Evolutionary conservation across 306 rosid genomes (phyloP).

Genomic region (Cyclanthera cordifolia): DNA sequence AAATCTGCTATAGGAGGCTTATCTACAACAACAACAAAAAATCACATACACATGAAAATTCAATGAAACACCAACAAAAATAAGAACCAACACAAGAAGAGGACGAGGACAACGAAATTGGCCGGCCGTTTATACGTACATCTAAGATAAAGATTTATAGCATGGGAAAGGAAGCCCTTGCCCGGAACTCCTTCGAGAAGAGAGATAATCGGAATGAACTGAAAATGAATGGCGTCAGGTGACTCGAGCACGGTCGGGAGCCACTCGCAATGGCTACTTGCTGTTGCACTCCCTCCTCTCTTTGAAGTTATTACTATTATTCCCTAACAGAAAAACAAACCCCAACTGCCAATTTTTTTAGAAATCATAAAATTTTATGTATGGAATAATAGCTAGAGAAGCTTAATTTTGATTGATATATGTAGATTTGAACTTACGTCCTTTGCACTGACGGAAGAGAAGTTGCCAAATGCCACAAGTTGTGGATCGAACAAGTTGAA

Average conservation of each 20-base stretch:
- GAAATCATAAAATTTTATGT: background rate
- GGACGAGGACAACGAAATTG: background rate
- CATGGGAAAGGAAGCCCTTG: constrained; percentile 73
- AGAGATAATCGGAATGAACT: constrained; percentile 68
- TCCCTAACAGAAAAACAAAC: constrained; percentile 42
- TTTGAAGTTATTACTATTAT: constrained; percentile 58
- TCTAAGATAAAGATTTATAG: constrained; percentile 84
- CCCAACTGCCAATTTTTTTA: background rate
- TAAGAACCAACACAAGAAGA: background rate
- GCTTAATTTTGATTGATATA: background rate
- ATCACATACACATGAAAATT: background rate
- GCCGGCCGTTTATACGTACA: constrained; percentile 61
- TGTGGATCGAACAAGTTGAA: constrained; percentile 58
- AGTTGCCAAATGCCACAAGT: constrained; percentile 31
- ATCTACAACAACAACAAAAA: constrained; percentile 22
- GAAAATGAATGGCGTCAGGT: constrained; percentile 56
- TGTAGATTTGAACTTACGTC: constrained; percentile 40
- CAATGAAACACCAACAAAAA: background rate
- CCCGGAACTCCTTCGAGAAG: constrained; percentile 74
- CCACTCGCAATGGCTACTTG: constrained; percentile 66
- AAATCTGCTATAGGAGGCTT: constrained; percentile 74
- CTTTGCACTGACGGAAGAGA: constrained; percentile 43
- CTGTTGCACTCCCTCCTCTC: constrained; percentile 59
- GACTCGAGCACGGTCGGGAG: constrained; percentile 50
- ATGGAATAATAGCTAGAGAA: too few species aligned